Base-by-base conservation (phyloP, 1,139 yeast genomes). In the Scheffersomyces lignicola region DNA sequence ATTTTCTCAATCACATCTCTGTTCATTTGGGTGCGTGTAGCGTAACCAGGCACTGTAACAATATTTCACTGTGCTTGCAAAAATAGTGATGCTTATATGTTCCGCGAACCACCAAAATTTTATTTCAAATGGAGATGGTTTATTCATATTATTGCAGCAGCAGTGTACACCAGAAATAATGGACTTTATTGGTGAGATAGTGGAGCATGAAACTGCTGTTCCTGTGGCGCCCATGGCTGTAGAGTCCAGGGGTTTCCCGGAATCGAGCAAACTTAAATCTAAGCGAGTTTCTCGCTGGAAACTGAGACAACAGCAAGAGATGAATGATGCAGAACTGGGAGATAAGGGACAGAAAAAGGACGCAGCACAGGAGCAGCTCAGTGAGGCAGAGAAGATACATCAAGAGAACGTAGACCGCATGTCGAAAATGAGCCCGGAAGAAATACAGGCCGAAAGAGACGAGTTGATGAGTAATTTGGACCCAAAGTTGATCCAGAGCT, bases 161-260 rank as follows among this genome's bases (percentile, higher is more conserved):
- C n/a, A n/a, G n/a, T n/a, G n/a, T n/a, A n/a, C n/a, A n/a, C n/a
- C n/a, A n/a, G n/a, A n/a, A n/a, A n/a, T n/a, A n/a, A 83, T 84
- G 92, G 85, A 83, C 56, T 65, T 81, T 46, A 62, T 84, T 13
- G 87, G 88, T 7, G 95, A 86, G 39, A 83, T 86, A 29, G 80
- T 85, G 7, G 95, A 85, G 56, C 80, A 73, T 15, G 29, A 26
- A 15, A 6, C n/a, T 5, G 29, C 16, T 18, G 11, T 21, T 26
- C 29, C 29, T 5, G 20, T 26, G n/a, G 29, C 29, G 3, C 70
- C 72, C 10, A 54, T 45, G 3, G 51, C 56, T 7, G 38, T 38
- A 2, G 44, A 45, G 5, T 41, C 43, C 29, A 39, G 52, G 28
- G 81, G 80, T 24, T 76, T 74, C 44, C 81, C 81, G 1, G 57